Conservation (phyloP, 2,329 filamentous ascomycete genomes). For the Sclerotiophoma versabilis region DNA sequence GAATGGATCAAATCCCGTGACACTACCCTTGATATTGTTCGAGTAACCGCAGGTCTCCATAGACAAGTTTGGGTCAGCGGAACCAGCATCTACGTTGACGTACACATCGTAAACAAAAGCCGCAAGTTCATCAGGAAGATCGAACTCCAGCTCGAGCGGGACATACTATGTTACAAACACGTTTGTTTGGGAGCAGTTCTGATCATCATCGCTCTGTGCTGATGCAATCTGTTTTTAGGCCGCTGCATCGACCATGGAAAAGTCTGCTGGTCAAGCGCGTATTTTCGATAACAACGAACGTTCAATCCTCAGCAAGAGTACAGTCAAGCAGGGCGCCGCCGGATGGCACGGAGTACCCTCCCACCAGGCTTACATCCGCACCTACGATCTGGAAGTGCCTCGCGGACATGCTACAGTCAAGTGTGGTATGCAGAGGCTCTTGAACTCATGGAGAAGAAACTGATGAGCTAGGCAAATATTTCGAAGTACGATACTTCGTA, state of each 20-base stretch:
- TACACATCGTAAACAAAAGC: constrained; percentile 60
- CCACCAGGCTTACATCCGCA: constrained; percentile 56
- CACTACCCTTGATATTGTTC: constrained; percentile 53
- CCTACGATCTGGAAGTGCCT: constrained; percentile 59
- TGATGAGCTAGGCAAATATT: constrained; percentile 57
- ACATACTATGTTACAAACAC: constrained; percentile 60
- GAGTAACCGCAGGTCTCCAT: constrained; percentile 61
- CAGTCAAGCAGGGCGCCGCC: constrained; percentile 52
- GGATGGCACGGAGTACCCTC: constrained; percentile 59
- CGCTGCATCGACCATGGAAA: constrained; percentile 58
- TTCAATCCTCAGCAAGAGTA: constrained; percentile 54
- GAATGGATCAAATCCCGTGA: constrained; percentile 54
- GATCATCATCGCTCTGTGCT: constrained; percentile 15
- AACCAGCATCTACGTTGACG: constrained; percentile 62
- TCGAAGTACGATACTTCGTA: constrained; percentile 64
- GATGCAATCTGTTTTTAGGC: constrained; percentile 44
- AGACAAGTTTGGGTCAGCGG: constrained; percentile 67
- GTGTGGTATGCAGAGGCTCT: constrained; percentile 48
- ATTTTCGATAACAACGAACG: constrained; percentile 62
- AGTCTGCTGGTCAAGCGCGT: constrained; percentile 58
- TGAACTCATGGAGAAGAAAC: not conserved
- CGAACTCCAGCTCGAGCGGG: constrained; percentile 60
- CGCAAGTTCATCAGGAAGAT: constrained; percentile 59
- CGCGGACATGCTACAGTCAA: constrained; percentile 60
- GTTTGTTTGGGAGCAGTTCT: constrained; percentile 32